Base-by-base conservation (phyloP, 192 early-diverging fungal species). In the Diversispora eburnea region DNA sequence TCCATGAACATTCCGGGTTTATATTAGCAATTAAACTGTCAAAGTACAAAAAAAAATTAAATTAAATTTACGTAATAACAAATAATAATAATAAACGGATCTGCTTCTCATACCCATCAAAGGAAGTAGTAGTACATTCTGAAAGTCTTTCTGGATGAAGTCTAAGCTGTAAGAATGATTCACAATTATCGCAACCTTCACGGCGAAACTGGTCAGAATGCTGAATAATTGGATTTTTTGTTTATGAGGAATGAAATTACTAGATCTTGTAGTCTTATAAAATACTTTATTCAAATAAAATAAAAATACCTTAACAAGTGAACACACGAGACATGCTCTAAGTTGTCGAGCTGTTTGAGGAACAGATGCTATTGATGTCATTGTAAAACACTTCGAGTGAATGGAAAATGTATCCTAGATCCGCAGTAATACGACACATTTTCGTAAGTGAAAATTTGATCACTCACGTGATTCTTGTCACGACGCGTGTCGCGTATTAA, bases 171-270 rank as follows among this genome's bases (percentile, higher is more conserved):
- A 94, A 75, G n/a, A 89, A 81, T 3, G 84, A 81, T 78, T 94
- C 91, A 77, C 93, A 94, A 72, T 94, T 94, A 25, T 93, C 91
- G 77, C 93, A 94, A 20, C 93, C 93, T 47, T 66, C 67, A 48
- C 84, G 81, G 66, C 87, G 78, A 76, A 94, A 94, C 59, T 86
- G 88, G 8, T 86, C 83, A 66, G 84, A 82, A 77, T 89, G 91
- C 84, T 92, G 43, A 15, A 25, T 48, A 46, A 33, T 6, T 10
- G 33, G 33, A 25, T 60, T 20, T 20, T 8, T 20, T 60, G 19
- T 20, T 39, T 22, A 19, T n/a, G n/a, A n/a, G n/a, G n/a, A n/a
- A n/a, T n/a, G 22, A 5, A 5, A 5, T 20, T 12, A 33, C 19
- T 33, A 39, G 0, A 20, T 5, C 22, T 60, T 33, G 4, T 10